These are phyloP conservation scores for Pleurostoma richardsiae DNA, from an alignment of 2,329 filamentous ascomycete genomes.

Conservation along the genomic window DNA sequence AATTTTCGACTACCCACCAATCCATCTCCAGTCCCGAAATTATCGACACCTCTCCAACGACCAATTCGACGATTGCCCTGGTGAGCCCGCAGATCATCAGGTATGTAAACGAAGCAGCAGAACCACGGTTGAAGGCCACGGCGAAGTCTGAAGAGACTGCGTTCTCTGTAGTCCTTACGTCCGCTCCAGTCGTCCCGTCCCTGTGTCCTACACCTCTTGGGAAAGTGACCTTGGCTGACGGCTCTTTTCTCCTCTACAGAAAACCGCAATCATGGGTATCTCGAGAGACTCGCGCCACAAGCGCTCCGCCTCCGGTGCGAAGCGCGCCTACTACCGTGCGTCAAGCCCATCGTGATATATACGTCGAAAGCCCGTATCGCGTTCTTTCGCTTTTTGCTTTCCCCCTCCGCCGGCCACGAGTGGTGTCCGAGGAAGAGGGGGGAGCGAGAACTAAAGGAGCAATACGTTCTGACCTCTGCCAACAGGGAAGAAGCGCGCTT, in stretches of 20 bases:
- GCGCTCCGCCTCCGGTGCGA: constrained; percentile 98
- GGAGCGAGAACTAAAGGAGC: constrained; percentile 17
- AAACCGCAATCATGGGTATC: constrained; percentile 94
- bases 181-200: background rate
- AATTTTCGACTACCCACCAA: too few relatives aligned
- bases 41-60: constrained; percentile 2
- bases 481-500: constrained; percentile 92
- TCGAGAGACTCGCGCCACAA: constrained; percentile 99
- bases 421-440: background rate
- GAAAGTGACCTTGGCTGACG: constrained; percentile 12
- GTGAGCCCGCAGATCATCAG: constrained; percentile 11
- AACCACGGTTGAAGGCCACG: background rate
- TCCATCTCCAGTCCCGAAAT: background rate
- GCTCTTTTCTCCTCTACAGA: constrained; percentile 32
- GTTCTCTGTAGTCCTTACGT: background rate
- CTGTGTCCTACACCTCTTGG: background rate
- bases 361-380: constrained; percentile 66
- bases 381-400: constrained; percentile 12
- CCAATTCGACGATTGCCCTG: constrained; percentile 10
- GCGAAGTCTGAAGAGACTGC: background rate
- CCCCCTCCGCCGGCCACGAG: constrained; percentile 4
- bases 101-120: constrained; percentile 4
- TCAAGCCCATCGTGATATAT: constrained; percentile 40
- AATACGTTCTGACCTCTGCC: constrained; percentile 72
- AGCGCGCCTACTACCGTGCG: constrained; percentile 88